phyloP scores from a whole-genome alignment of 169 alveolate genomes.

The Plasmodium gaboni region DNA sequence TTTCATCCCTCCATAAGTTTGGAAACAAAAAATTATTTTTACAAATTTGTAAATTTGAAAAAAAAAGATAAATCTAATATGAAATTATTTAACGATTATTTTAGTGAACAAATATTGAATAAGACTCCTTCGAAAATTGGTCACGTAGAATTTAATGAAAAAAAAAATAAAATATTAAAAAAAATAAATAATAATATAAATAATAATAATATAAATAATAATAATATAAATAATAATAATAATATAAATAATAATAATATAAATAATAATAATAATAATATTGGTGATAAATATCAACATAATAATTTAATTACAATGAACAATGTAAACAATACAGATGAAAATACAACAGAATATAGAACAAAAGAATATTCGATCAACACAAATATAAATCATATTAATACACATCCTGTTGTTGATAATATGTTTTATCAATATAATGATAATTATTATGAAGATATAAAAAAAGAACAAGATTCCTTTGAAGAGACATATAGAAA shows the following conservation, averaged over 20 bases:
- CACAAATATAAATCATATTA: too few species aligned
- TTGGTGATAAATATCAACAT: background rate
- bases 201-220: background rate
- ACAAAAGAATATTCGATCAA: background rate
- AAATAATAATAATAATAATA: background rate
- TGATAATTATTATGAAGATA: too few species aligned
- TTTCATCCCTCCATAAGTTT: conserved; percentile 39
- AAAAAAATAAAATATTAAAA: background rate
- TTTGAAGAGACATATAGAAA: background rate
- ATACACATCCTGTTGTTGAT: too few species aligned
- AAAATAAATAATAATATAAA: background rate
- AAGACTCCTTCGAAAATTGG: conserved; percentile 2
- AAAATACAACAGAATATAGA: background rate
- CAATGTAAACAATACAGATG: too few species aligned
- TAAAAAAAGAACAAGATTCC: too few species aligned
- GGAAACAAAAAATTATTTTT: conserved; percentile 58
- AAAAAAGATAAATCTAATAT: conserved; percentile 52
- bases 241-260: background rate
- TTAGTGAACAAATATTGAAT: conserved; percentile 32
- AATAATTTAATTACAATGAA: too few species aligned
- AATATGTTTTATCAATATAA: too few species aligned
- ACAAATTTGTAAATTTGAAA: conserved; percentile 40
- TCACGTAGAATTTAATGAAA: background rate
- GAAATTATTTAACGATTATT: conserved; percentile 31
- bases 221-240: background rate